Percentiles rank a stretch among this genome's conserved stretches.
phyloP scores from a whole-genome alignment of 306 rosid species.

The Trifolium fragiferum region DNA sequence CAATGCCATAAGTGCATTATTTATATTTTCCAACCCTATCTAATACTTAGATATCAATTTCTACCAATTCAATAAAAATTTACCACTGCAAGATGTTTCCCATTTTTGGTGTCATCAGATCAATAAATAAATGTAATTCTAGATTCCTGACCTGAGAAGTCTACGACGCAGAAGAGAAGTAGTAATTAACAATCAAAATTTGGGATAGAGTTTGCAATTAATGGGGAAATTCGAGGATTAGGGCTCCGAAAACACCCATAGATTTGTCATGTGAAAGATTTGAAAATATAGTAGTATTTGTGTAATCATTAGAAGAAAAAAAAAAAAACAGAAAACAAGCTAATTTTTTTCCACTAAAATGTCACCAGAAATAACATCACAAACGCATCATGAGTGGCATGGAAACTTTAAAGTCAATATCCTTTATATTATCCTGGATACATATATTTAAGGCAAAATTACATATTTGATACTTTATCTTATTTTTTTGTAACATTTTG shows the following conservation, averaged over 20 bases:
- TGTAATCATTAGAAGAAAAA: background rate
- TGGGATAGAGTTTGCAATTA: background rate
- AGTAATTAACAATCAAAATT: background rate
- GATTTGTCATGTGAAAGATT: background rate
- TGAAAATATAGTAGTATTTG: background rate
- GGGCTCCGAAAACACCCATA: constrained; percentile 3
- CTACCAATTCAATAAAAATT: background rate
- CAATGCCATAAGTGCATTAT: constrained; percentile 12
- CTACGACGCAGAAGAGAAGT: constrained; percentile 23
- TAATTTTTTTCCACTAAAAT: background rate
- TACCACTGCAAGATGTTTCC: background rate
- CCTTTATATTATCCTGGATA: too few species aligned
- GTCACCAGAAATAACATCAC: background rate
- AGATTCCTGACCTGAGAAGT: background rate
- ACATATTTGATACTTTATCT: too few species aligned
- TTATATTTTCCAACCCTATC: constrained; percentile 17
- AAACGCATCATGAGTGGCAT: background rate
- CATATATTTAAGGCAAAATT: too few species aligned
- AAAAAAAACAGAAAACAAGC: background rate
- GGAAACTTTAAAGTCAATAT: background rate
- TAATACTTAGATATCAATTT: background rate
- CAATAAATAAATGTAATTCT: constrained; percentile 2
- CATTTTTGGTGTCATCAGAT: background rate
- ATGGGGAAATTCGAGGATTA: background rate
- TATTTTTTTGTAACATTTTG: too few species aligned